Base-by-base conservation (phyloP, 2,329 filamentous ascomycete genomes). In the Chaetomium sp. region DNA sequence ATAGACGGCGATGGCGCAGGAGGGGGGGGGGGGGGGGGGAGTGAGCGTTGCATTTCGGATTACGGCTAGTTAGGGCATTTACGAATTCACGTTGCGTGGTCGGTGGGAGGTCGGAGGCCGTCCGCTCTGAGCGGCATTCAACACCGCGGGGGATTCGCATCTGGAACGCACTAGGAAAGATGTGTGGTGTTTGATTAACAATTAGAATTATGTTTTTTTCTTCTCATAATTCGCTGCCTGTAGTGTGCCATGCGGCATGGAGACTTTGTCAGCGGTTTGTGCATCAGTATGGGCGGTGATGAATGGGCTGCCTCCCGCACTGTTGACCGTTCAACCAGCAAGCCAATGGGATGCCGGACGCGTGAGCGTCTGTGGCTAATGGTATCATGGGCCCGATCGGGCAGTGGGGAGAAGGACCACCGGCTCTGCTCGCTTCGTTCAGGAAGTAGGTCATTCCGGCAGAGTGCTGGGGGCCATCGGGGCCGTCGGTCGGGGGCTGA, bases 341-440 rank as follows among this genome's bases (percentile, higher is more conserved):
- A 55, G 35, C 59, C 62, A 62, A 66, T 63, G 13, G 33, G 27
- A 31, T 13, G 42, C 33, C 35, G 47, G 62, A 68, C 65, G 53
- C 65, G 66, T 57, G 62, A 65, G 64, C 65, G 35, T 45, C 25
- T 68, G 64, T 67, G 68, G 66, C 68, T 68, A 53, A 25, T 47
- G 54, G 23, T 45, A 50, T 45, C 53, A 57, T 47, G 38, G 38
- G 7, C 59, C 55, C 27, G 25, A 58, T 53, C 27, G 13, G 54
- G 58, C 21, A 53, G 13, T 29, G 29, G n/a, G 38, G 38, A 42
- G 16, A 16, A 42, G 13, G 16, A 19, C 12, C 35, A 38, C 13
- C 35, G 12, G 5, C 35, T 3, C 3, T 38, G 12, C 12, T 38
- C 35, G 35, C 35, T 38, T 38, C 13, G 5, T 47, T 21, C 3